Base-by-base conservation (phyloP, 345 rosid genomes). In the Arabis alpina region DNA sequence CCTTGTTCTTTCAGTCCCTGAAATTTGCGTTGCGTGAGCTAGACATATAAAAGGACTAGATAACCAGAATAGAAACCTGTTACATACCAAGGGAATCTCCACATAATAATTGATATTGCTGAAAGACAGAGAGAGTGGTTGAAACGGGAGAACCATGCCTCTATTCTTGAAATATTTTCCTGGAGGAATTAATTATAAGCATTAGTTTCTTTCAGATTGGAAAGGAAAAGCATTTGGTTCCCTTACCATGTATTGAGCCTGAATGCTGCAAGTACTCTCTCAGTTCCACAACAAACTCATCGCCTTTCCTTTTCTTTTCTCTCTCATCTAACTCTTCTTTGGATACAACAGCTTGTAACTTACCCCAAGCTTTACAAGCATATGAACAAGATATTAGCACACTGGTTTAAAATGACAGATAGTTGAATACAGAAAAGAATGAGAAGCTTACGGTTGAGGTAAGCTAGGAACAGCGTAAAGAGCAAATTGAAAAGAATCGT, bases 141-240 rank as follows among this genome's bases (percentile, higher is more conserved):
- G 98, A 85, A 94, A 94, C 16, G 99, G 99, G n/a, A 94, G 96
- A 81, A 89, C 96, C 98, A 91, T 94, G 79, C 99, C 99, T 79
- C 86, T 82, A 54, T 83, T 87, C 83, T 85, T 88, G 82, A 91
- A 85, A 81, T 87, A 76, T 80, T 94, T 94, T 59, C 97, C 99
- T 91, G 84, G 64, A 49, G 53, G 72, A 44, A 15, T 54, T 30
- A 54, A 55, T 48, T 15, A 71, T 15, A 65, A 34, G 34, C 32
- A 40, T 47, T 16, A 59, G 66, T 28, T 53, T 40, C 41, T 39
- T 52, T 57, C 52, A 51, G 40, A 76, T 77, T 42, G 59, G 45
- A 34, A 42, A 49, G 40, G 19, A 47, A 47, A 67, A 70, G 49
- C 23, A 34, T 25, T 13, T 61, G 57, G 37, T 40, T 64, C 71